These are phyloP conservation scores for Oryza nivara DNA, from an alignment of 176 grass and related monocot species.

Conservation along the genomic window DNA sequence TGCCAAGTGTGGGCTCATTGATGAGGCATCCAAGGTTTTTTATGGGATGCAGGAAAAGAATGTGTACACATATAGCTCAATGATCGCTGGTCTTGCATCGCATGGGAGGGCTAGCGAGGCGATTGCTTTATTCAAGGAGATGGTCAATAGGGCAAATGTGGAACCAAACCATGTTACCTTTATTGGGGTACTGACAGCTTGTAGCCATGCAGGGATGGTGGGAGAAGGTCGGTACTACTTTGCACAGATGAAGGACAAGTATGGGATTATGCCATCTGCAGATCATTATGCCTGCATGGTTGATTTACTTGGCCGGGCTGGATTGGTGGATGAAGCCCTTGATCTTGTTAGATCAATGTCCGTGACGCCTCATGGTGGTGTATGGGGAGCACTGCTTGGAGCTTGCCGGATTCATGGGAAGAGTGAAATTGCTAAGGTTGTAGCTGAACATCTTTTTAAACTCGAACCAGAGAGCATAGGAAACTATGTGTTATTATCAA, in stretches of 20 bases:
- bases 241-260: constrained; percentile 65
- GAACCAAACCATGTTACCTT: constrained; percentile 70
- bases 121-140: constrained; percentile 62
- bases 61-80: constrained; percentile 68
- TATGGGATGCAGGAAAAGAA: constrained; percentile 58
- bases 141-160: constrained; percentile 44
- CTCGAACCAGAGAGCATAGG: constrained; percentile 72
- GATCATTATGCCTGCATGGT: constrained; percentile 87
- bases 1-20: constrained; percentile 66
- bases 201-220: constrained; percentile 73
- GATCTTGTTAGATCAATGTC: constrained; percentile 68
- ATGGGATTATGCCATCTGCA: constrained; percentile 61
- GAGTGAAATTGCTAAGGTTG: constrained; percentile 54
- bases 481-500: constrained; percentile 70
- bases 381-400: constrained; percentile 68
- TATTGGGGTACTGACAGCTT: constrained; percentile 63
- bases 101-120: constrained; percentile 56
- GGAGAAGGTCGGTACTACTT: constrained; percentile 68
- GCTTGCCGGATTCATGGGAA: constrained; percentile 73
- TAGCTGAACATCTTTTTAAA: constrained; percentile 64
- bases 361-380: constrained; percentile 55
- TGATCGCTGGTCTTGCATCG: constrained; percentile 54
- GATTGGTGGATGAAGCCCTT: constrained; percentile 66
- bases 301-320: constrained; percentile 70
- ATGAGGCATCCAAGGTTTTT: constrained; percentile 51